Base-by-base conservation (phyloP, 2,329 filamentous ascomycete species). In the Thielaviopsis ethacetica region DNA sequence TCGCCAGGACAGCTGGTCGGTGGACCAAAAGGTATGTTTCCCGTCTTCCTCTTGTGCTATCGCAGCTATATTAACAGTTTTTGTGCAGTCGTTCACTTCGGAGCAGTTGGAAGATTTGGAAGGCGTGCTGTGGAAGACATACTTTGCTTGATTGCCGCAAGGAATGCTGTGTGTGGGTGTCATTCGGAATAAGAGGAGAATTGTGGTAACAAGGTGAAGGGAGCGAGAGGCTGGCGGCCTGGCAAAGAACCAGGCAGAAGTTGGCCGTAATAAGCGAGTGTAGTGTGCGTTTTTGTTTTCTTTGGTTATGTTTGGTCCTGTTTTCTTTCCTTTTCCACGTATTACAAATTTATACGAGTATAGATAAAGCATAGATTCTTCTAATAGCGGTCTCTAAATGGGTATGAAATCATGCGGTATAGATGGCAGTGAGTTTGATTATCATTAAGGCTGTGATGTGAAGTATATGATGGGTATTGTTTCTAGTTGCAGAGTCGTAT, bases 91-190 rank as follows among this genome's bases (percentile, higher is more conserved):
- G 62, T 98, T 98, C 68, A 90, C 90, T 26, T 75, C 85, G 30
- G 93, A 97, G 65, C 91, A 98, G 68, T 76, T 98, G 12, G 93
- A 97, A 70, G 91, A 97, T 68, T 71, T 98, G 61, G 91, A 96
- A 67, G 93, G 93, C 57, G 94, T 98, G 54, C 75, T 98, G 57
- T 98, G 93, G 93, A 98, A 98, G 84, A 97, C 91, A 71, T 98
- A 98, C 70, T 98, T 98, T 75, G 94, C 91, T 49, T 95, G 75
- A 70, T 53, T 6, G 27, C 9, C 34, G 17, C 27, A 24, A 21
- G 24, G 6, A 10, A 15, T 59, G 22, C 17, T 13, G 13, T 58
- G 41, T 54, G 22, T 30, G 19, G 38, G 7, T 50, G 41, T 44
- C 27, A 30, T 21, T 47, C 3, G 24, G 10, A 34, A 34, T 10